phyloP scores from a whole-genome alignment of 495 filamentous ascomycete species.

The Penicillium desertorum region DNA sequence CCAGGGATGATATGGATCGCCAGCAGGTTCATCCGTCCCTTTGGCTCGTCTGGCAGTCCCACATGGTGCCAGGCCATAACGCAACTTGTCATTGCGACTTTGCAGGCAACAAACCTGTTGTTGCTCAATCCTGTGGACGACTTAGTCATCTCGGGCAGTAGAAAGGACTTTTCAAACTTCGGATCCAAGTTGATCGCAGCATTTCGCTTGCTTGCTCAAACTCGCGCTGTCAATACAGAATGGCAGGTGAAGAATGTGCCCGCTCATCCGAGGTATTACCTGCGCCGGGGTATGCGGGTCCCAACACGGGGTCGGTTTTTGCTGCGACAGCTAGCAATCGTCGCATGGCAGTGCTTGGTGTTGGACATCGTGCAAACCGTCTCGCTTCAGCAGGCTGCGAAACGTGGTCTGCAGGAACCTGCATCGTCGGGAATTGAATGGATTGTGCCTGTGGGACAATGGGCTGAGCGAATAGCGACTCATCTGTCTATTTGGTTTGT shows the following conservation, averaged over 20 bases:
- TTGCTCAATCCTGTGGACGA: conserved; percentile 6
- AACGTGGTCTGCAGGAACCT: background rate
- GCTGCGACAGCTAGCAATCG: conserved; percentile 8
- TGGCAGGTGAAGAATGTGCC: conserved; percentile 15
- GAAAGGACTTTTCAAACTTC: too few species aligned
- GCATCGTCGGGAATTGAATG: background rate
- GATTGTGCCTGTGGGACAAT: conserved; percentile 3
- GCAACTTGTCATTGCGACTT: conserved; percentile 5
- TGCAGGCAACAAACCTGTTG: conserved; percentile 10
- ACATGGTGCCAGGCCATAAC: conserved; percentile 13
- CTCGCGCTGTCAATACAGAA: conserved; percentile 1
- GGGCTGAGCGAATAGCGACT: conserved; percentile 6
- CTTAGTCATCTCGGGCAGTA: background rate
- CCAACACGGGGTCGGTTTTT: conserved; percentile 4
- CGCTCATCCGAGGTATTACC: conserved; percentile 8
- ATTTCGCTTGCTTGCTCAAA: conserved; percentile 1
- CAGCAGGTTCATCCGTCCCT: conserved; percentile 10
- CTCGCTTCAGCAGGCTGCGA: background rate
- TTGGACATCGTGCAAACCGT: conserved; percentile 6
- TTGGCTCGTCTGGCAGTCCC: conserved; percentile 8
- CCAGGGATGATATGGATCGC: conserved; percentile 5
- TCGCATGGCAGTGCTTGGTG: conserved; percentile 11
- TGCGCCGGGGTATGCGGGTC: background rate
- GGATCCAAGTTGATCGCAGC: background rate
- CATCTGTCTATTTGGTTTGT: conserved; percentile 9